Conservation (phyloP, 306 rosid species). For the Spatholobus suberectus region DNA sequence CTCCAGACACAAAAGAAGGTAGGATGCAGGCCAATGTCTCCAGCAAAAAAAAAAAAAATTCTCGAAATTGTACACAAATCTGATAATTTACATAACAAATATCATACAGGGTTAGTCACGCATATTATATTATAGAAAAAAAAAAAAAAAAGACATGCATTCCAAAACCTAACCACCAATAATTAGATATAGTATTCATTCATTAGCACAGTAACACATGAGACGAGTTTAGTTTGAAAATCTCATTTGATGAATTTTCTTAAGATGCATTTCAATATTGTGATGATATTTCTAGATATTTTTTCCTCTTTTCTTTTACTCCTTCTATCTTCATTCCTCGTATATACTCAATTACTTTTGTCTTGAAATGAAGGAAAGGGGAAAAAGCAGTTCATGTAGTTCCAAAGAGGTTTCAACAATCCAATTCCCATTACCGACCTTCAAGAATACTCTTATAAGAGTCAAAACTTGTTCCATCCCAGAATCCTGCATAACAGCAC, state of each 20-base stretch:
- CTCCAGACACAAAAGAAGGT: slow-evolving; percentile 76
- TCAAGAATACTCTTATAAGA: background rate
- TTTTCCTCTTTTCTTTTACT: background rate
- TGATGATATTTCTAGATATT: background rate
- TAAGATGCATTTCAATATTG: background rate
- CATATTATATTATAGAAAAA: background rate
- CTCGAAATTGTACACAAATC: slow-evolving; percentile 17
- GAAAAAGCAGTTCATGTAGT: background rate
- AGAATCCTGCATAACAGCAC: slow-evolving; percentile 23
- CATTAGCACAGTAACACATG: background rate
- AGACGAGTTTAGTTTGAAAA: background rate
- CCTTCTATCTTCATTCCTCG: background rate
- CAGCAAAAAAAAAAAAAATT: slow-evolving; percentile 59
- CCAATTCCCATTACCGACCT: slow-evolving; percentile 23
- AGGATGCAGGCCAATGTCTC: slow-evolving; percentile 68
- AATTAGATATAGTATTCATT: background rate
- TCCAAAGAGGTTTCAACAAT: background rate
- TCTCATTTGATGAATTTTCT: background rate
- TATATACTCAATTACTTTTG: background rate
- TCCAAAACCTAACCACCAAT: background rate
- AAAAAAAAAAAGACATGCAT: background rate
- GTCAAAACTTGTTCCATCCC: slow-evolving; percentile 6
- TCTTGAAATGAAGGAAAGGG: slow-evolving; percentile 1
- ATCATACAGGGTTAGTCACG: slow-evolving; percentile 12
- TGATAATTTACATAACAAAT: background rate